phyloP scores from a whole-genome alignment of 208 protist genomes.

The Acanthamoeba divionensis region DNA sequence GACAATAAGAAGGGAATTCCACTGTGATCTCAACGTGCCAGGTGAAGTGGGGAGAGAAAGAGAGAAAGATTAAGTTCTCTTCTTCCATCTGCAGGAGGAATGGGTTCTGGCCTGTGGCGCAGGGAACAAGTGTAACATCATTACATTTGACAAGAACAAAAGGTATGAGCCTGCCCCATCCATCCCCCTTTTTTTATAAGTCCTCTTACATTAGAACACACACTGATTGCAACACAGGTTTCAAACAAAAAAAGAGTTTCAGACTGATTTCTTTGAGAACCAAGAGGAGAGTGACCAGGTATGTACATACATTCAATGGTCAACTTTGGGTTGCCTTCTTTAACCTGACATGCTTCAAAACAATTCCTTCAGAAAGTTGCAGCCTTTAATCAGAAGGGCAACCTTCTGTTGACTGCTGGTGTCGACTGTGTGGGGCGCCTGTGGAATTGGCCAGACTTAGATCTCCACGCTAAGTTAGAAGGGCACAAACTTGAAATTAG shows the following conservation, averaged over 20 bases:
- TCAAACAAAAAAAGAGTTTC: not conserved
- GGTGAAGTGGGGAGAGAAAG: no score
- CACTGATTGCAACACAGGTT: not conserved
- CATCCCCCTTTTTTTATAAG: not conserved
- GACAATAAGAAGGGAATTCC: no score
- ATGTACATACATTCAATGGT: no score
- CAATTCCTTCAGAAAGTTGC: conserved; percentile 50
- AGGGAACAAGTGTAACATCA: not conserved
- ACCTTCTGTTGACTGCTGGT: not conserved
- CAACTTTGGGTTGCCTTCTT: not conserved
- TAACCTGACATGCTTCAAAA: not conserved
- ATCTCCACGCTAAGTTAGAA: no score
- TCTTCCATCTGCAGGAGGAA: not conserved
- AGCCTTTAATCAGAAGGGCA: not conserved
- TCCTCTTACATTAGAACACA: not conserved
- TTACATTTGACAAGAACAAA: not conserved
- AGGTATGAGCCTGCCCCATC: not conserved
- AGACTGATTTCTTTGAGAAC: conserved; percentile 38
- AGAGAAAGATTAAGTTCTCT: not conserved
- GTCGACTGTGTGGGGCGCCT: conserved; percentile 4
- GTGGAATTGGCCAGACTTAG: conserved; percentile 41
- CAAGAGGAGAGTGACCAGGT: conserved; percentile 48
- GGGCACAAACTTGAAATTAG: no score
- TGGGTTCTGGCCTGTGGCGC: conserved; percentile 15
- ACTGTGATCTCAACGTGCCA: no score